Evolutionary conservation across 2,329 filamentous ascomycete genomes (phyloP), one percentile per base, ranked within the genome.

Genomic region (Sporothrix pseudoabietina): DNA sequence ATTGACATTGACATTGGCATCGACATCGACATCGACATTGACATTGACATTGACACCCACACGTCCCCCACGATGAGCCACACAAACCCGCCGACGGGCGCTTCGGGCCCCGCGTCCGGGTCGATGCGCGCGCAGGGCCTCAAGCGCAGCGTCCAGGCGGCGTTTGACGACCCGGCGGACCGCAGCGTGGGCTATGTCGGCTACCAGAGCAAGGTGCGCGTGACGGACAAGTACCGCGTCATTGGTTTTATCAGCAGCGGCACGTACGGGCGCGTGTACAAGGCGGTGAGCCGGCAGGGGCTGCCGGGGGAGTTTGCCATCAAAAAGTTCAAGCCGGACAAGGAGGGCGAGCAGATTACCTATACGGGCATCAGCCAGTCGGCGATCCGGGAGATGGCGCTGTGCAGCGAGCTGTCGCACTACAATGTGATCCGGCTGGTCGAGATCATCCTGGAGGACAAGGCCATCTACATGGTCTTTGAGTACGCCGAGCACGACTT

Each of bases 261-360:
- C 65, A 99, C 96, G 19, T 99, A 99, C 88, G 96, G 96, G 49
- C 91, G 96, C 44, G 96, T 99, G 8, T 99, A 98, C 88, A 99
- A 99, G 81, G 96, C 96, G 22, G 86, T 94, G 59, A 90, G 93
- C 78, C 90, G 91, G 76, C 87, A 92, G 84, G 89, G 90, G 78
- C 85, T 90, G 80, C 83, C 89, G 70, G 92, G 93, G 76, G 94
- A 97, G 79, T 98, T 97, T 80, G 96, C 96, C 78, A 99, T 99
- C 85, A 99, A 99, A 81, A 99, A 99, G 88, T 97, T 98, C 88
- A 98, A 98, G 85, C 94, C 94, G 8, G 96, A 99, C 82, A 99
- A 98, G 84, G 96, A 99, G 83, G 96, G 96, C 73, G 96, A 99
- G 82, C 89, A 92, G 78, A 85, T 98, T 65, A 92, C 97, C 78